Percentiles rank a stretch among this genome's conserved stretches.
phyloP scores from a whole-genome alignment of 1,284 basidiomycete genomes.

The Cutaneotrichosporon curvatum region DNA sequence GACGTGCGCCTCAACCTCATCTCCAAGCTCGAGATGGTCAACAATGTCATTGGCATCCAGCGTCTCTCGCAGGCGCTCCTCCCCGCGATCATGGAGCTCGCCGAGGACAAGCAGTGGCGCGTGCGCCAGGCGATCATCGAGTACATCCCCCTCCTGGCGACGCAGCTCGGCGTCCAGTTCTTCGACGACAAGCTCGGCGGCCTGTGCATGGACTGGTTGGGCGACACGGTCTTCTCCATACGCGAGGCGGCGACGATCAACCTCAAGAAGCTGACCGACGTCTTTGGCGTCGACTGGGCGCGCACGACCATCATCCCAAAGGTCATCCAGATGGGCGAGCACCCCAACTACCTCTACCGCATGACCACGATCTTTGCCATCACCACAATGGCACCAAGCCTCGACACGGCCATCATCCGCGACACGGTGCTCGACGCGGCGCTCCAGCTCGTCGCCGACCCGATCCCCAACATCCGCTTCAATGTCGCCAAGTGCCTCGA shows the following conservation, averaged over 20 bases:
- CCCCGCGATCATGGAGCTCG: constrained; percentile 94
- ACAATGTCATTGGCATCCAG: constrained; percentile 97
- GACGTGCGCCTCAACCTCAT: constrained; percentile 98
- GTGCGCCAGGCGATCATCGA: constrained; percentile 99
- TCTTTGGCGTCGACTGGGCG: constrained; percentile 98
- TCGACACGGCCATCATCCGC: constrained; percentile 76
- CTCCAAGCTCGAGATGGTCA: constrained; percentile 96
- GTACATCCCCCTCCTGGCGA: constrained; percentile 93
- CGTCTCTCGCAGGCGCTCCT: constrained; percentile 90
- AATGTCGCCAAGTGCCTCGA: constrained; percentile 95
- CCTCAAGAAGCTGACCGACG: constrained; percentile 94
- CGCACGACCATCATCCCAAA: constrained; percentile 91
- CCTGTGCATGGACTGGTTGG: constrained; percentile 98
- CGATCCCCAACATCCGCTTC: constrained; percentile 99
- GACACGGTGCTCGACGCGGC: constrained; percentile 82
- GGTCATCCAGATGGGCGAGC: constrained; percentile 93
- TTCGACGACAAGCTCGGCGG: constrained; percentile 97
- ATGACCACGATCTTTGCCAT: constrained; percentile 99
- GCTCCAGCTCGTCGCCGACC: constrained; percentile 75
- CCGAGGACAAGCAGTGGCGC: constrained; percentile 99
- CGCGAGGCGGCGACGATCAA: constrained; percentile 96
- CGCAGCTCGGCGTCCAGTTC: constrained; percentile 91
- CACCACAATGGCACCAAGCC: constrained; percentile 93
- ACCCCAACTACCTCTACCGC: constrained; percentile 94
- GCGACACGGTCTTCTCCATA: constrained; percentile 97